Evolutionary conservation across 129 eudicot species (phyloP).

Genomic region (Centrapalus pauciflorus): DNA sequence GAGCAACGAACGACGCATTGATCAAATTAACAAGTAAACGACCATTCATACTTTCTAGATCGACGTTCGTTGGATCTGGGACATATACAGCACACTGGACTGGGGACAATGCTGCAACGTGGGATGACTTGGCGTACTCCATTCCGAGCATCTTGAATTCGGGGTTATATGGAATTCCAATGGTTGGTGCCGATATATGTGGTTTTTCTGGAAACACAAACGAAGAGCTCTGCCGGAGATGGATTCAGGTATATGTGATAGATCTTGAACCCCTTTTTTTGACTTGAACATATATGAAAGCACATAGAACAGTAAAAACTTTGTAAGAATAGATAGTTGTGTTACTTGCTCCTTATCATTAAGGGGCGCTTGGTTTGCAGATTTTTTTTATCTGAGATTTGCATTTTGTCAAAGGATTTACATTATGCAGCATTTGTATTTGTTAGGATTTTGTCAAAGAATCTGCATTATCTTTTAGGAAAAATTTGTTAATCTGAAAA

Average conservation of each 20-base stretch:
- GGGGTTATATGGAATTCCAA: slow-evolving; percentile 77
- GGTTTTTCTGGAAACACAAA: slow-evolving; percentile 62
- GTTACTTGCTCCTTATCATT: too few relatives aligned
- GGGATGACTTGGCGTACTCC: slow-evolving; percentile 80
- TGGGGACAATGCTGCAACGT: slow-evolving; percentile 83
- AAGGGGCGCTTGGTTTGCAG: too few relatives aligned
- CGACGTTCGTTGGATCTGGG: slow-evolving; percentile 89
- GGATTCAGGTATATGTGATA: slow-evolving; percentile 95
- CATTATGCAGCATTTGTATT: too few relatives aligned
- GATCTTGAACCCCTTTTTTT: not conserved
- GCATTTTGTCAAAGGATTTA: too few relatives aligned
- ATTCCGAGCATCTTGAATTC: slow-evolving; percentile 67
- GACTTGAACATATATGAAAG: not conserved
- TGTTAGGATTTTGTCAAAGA: too few relatives aligned
- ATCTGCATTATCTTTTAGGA: too few relatives aligned
- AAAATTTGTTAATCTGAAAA: too few relatives aligned
- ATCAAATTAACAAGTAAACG: slow-evolving; percentile 44
- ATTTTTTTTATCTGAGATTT: too few relatives aligned
- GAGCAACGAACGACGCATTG: slow-evolving; percentile 51
- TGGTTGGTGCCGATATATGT: slow-evolving; percentile 95
- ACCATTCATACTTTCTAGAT: slow-evolving; percentile 66
- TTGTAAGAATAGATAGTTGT: not conserved
- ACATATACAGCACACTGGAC: slow-evolving; percentile 88
- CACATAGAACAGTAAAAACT: not conserved
- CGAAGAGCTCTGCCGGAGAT: slow-evolving; percentile 82